These are phyloP conservation scores for Penicillium sp. DNA, from an alignment of 2,329 filamentous ascomycete genomes.

Conservation along the genomic window DNA sequence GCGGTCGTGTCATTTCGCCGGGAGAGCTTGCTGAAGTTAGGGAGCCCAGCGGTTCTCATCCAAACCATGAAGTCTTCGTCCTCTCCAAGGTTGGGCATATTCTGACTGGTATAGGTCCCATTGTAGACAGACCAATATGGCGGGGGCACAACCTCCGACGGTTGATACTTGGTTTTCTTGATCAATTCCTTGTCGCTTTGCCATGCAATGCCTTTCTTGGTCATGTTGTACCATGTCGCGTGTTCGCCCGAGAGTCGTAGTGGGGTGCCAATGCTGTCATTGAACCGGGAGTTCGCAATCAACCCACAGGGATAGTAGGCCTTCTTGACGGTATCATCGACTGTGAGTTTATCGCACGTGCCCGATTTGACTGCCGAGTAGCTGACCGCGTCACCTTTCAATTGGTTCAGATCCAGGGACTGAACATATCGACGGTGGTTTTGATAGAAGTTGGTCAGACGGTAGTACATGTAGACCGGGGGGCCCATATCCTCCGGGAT, in stretches of 20 bases:
- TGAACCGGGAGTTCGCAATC: conserved; percentile 95
- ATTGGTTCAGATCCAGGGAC: conserved; percentile 75
- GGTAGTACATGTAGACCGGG: conserved; percentile 89
- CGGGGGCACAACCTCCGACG: conserved; percentile 65
- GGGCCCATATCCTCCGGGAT: conserved; percentile 73
- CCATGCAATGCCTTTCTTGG: conserved; percentile 77
- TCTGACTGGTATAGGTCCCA: conserved; percentile 61
- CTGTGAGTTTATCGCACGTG: conserved; percentile 67
- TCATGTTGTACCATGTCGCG: conserved; percentile 64
- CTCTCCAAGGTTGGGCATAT: conserved; percentile 64
- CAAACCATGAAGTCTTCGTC: conserved; percentile 92
- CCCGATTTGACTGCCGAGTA: conserved; percentile 58
- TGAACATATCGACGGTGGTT: conserved; percentile 96
- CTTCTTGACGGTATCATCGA: conserved; percentile 49
- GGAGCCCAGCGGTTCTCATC: conserved; percentile 95
- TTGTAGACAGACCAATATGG: conserved; percentile 76
- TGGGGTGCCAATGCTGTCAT: conserved; percentile 75
- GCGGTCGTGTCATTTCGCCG: conserved; percentile 67
- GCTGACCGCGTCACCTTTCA: conserved; percentile 64
- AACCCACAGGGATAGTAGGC: conserved; percentile 92
- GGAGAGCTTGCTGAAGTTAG: conserved; percentile 89
- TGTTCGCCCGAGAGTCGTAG: conserved; percentile 46
- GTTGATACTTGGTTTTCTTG: conserved; percentile 60
- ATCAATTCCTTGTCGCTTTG: conserved; percentile 74
- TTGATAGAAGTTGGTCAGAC: conserved; percentile 96